These are phyloP conservation scores for Populus pruinosa DNA, from an alignment of 345 rosid species.

Conservation along the genomic window DNA sequence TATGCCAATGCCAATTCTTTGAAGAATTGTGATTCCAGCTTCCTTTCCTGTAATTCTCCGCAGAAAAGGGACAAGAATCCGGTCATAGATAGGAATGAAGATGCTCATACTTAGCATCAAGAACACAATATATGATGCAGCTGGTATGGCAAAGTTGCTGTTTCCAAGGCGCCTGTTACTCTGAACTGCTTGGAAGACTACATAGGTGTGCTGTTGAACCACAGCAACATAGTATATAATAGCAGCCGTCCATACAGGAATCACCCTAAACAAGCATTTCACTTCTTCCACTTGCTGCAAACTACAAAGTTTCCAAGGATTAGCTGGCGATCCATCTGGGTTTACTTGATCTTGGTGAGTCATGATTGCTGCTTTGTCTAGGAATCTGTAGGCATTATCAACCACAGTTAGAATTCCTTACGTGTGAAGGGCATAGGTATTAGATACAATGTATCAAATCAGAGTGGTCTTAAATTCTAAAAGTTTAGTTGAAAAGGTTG, in stretches of 20 bases:
- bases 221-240: conserved; percentile 20
- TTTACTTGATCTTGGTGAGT: conserved; percentile 28
- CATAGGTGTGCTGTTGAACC: conserved; percentile 35
- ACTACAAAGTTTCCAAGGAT: conserved; percentile 50
- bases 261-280: conserved; percentile 37
- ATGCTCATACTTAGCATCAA: conserved; percentile 29
- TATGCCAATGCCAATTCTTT: conserved; percentile 34
- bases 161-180: conserved; percentile 26
- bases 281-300: conserved; percentile 53
- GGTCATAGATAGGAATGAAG: conserved; percentile 44
- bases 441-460: too few relatives aligned
- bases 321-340: conserved; percentile 31
- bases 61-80: conserved; percentile 31
- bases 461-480: too few relatives aligned
- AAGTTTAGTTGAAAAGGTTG: not conserved
- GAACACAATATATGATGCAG: conserved; percentile 32
- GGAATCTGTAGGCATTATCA: conserved; percentile 20
- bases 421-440: not conserved
- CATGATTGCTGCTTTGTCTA: conserved; percentile 41
- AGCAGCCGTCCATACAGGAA: conserved; percentile 35
- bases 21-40: conserved; percentile 41
- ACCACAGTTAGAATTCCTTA: not conserved
- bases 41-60: conserved; percentile 28
- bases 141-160: conserved; percentile 31
- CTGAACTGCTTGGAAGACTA: conserved; percentile 40